Evolutionary conservation across 73 alveolate genomes (phyloP).

Genomic region (Paraurostyla sp.): DNA sequence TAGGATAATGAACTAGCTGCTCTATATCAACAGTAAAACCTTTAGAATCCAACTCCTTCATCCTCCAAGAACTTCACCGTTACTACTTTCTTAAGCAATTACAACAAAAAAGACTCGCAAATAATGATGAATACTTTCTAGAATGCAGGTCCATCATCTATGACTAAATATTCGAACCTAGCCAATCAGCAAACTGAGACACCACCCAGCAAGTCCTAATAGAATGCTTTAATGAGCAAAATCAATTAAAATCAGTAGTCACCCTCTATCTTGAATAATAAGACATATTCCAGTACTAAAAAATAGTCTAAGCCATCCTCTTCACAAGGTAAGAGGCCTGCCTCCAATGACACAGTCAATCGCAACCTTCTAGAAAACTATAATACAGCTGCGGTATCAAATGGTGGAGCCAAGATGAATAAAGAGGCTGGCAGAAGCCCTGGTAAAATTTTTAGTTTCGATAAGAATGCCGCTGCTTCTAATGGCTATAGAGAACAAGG

Average conservation of each 20-base stretch:
- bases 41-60: not conserved
- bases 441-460: conserved; percentile 32
- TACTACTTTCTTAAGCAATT: conserved; percentile 2
- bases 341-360: not conserved
- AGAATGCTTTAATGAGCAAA: not conserved
- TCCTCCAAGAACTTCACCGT: conserved; percentile 12
- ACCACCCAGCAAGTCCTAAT: conserved; percentile 14
- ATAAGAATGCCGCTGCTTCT: not conserved
- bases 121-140: too few relatives aligned
- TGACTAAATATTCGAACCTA: too few relatives aligned
- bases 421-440: conserved; percentile 22
- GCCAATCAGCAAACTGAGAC: not conserved
- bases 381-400: too few relatives aligned
- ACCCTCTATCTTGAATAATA: not conserved
- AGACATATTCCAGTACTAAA: conserved; percentile 10
- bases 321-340: not conserved
- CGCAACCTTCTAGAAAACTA: not conserved
- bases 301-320: not conserved
- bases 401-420: too few relatives aligned
- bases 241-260: not conserved
- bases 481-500: not conserved
- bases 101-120: not conserved
- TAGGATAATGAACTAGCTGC: not conserved
- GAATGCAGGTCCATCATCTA: too few relatives aligned
- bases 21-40: too few relatives aligned